Conservation (phyloP, 2,329 filamentous ascomycete species). For the Paraphaeosphaeria minitans region DNA sequence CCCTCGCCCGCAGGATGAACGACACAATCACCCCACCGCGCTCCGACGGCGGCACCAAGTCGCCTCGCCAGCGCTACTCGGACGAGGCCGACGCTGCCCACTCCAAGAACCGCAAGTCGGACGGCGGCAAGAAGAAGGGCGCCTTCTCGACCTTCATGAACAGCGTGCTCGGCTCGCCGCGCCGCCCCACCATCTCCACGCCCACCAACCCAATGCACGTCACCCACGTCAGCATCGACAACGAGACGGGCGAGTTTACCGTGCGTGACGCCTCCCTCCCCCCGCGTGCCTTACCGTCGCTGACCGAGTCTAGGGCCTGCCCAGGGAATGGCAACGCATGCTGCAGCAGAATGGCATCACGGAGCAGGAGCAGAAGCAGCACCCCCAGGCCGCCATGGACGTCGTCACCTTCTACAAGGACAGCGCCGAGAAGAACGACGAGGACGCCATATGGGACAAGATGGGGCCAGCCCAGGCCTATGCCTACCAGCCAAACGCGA, state of each 20-base stretch:
- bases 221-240: conserved; percentile 97
- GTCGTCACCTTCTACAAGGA: conserved; percentile 98
- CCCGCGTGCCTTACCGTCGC: conserved; percentile 7
- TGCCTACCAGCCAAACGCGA: conserved; percentile 44
- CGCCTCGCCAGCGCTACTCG: conserved; percentile 48
- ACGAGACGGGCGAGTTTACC: conserved; percentile 93
- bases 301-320: conserved; percentile 70
- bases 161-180: conserved; percentile 65
- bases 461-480: conserved; percentile 78
- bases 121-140: conserved; percentile 49
- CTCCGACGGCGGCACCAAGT: conserved; percentile 39
- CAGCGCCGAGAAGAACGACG: conserved; percentile 77
- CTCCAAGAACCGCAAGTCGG: conserved; percentile 37
- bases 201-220: conserved; percentile 98
- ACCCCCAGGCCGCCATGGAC: conserved; percentile 93
- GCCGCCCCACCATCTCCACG: conserved; percentile 93
- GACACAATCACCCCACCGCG: conserved; percentile 45
- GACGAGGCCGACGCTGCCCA: conserved; percentile 40
- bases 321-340: conserved; percentile 96
- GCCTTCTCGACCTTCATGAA: conserved; percentile 48
- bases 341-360: conserved; percentile 95
- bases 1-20: conserved; percentile 50
- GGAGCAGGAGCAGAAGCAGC: conserved; percentile 92
- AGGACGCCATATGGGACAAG: conserved; percentile 93
- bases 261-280: conserved; percentile 55